phyloP scores from a whole-genome alignment of 371 early-diverging fungal species.

The Lichtheimia ramosa region DNA sequence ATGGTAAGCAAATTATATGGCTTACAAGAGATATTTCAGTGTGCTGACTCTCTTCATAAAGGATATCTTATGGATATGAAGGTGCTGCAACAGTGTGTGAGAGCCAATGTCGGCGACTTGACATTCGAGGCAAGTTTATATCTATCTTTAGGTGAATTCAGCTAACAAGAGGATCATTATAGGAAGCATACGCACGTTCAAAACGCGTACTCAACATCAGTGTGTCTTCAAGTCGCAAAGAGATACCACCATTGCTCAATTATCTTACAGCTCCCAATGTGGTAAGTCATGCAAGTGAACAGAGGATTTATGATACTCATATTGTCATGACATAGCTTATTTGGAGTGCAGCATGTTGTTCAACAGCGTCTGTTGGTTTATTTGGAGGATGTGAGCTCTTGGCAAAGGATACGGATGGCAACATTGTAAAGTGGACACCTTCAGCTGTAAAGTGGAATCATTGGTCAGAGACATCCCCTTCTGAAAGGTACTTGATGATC shows the following conservation, averaged over 20 bases:
- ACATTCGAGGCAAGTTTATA: slow-evolving; percentile 59
- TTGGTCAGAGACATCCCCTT: slow-evolving; percentile 49
- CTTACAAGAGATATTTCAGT: neutral
- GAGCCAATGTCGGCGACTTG: slow-evolving; percentile 67
- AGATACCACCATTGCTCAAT: slow-evolving; percentile 72
- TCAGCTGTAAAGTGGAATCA: slow-evolving; percentile 56
- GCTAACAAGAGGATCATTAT: neutral
- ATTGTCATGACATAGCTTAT: slow-evolving; percentile 45
- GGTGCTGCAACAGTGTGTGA: slow-evolving; percentile 68
- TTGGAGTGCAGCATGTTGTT: slow-evolving; percentile 73
- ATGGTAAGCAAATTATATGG: slow-evolving; percentile 40
- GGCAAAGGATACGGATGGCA: slow-evolving; percentile 68
- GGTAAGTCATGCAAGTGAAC: slow-evolving; percentile 32
- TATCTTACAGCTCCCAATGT: slow-evolving; percentile 78
- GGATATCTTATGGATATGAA: slow-evolving; percentile 73
- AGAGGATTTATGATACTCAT: neutral
- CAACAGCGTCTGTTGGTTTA: slow-evolving; percentile 57
- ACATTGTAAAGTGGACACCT: slow-evolving; percentile 64
- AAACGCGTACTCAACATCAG: slow-evolving; percentile 73
- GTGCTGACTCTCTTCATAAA: slow-evolving; percentile 11
- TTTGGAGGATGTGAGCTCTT: slow-evolving; percentile 62
- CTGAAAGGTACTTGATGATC: slow-evolving; percentile 34
- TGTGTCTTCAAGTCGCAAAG: slow-evolving; percentile 67
- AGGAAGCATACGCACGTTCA: slow-evolving; percentile 68
- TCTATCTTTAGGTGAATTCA: neutral